Conservation (phyloP, 2,329 filamentous ascomycete species). For the Madurella fahalii region DNA sequence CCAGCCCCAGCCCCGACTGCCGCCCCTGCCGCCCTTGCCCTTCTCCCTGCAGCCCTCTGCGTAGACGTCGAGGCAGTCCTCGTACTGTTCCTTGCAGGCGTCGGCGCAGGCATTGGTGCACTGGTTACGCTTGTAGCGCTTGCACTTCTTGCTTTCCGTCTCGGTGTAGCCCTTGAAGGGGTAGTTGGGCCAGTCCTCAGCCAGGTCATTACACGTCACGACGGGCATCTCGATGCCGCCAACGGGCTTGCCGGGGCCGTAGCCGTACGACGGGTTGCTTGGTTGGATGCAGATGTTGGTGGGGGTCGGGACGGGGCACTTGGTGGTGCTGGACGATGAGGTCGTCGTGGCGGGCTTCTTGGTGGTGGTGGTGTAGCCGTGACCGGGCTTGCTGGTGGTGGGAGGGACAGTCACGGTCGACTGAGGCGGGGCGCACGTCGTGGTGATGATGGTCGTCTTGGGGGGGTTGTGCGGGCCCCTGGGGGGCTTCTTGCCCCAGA, state of each 20-base stretch:
- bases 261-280: constrained; percentile 56
- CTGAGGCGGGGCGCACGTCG: constrained; percentile 7
- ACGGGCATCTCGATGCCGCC: constrained; percentile 50
- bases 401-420: not conserved
- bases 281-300: constrained; percentile 53
- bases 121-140: constrained; percentile 38
- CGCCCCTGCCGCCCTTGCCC: constrained; percentile 19
- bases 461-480: constrained; percentile 26
- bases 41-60: constrained; percentile 43
- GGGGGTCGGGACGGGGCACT: constrained; percentile 41
- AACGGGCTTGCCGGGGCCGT: constrained; percentile 59
- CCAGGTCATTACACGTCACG: constrained; percentile 52
- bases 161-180: constrained; percentile 52
- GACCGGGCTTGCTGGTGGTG: too few relatives aligned
- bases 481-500: constrained; percentile 40
- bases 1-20: not conserved
- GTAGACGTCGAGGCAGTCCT: constrained; percentile 46
- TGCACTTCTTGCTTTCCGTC: constrained; percentile 40
- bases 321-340: constrained; percentile 30
- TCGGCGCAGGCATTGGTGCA: constrained; percentile 44
- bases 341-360: constrained; percentile 30
- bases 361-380: constrained; percentile 27
- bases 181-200: constrained; percentile 38
- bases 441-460: constrained; percentile 17
- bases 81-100: constrained; percentile 51